Base-by-base conservation (phyloP, 345 rosid species). In the Euphorbia lathyris region DNA sequence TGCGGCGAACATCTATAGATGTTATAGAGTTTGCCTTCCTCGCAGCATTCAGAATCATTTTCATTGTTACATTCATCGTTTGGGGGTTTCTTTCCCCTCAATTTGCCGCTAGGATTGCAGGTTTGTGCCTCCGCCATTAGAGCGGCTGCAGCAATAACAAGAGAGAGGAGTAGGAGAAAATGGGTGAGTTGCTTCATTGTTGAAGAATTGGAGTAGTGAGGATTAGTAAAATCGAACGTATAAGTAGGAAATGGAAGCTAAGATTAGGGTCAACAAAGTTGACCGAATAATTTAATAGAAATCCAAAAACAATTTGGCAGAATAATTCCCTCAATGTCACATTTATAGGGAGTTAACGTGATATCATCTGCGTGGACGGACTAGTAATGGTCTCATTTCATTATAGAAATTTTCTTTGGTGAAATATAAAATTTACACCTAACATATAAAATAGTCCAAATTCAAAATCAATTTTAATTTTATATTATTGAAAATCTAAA, bases 11-110 rank as follows among this genome's bases (percentile, higher is more conserved):
- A 64, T 26, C 19, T 53, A 29, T 20, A 69, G 63, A 50, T 58
- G 27, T 32, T 13, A 47, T 65, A 65, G 7, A 27, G 4, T 40
- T 72, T 65, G 23, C 69, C 69, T 26, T n/a, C 47, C 7, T 72
- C 34, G 11, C 70, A 72, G 58, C 75, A 56, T 5, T 72, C 71
- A 30, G 76, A 47, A 36, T 38, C 65, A 38, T 73, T 59, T 6
- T 20, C 17, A 12, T 16, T 22, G 58, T 17, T 23, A 8, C 69
- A 56, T 47, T 63, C 9, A 23, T 29, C 20, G 9, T 43, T 55
- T 0, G 73, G 73, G 25, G 52, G 66, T 1, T 69, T 74, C 36
- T 55, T 69, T 20, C 69, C 73, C 10, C 36, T 29, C 7, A 68
- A 0, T 56, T 23, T 63, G 22, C 73, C 73, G 38, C 53, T 45